phyloP scores from a whole-genome alignment of 768 basidiomycete genomes.

The Mycena polygramma region DNA sequence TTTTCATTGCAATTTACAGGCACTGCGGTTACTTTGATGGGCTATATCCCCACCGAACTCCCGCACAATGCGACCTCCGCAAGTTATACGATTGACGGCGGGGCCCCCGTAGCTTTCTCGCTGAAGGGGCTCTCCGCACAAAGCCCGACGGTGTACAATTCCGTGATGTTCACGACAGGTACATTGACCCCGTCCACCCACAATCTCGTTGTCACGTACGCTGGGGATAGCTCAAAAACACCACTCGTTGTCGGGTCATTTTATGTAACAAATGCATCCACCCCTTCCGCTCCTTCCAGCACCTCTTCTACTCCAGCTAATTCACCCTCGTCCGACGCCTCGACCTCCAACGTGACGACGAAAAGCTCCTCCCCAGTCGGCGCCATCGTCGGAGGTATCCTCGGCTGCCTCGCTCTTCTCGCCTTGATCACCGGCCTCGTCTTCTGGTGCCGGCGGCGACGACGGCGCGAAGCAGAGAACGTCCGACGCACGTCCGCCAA shows the following conservation, averaged over 20 bases:
- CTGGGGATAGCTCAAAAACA: constrained; percentile 37
- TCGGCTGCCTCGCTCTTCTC: constrained; percentile 31
- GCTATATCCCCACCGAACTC: constrained; percentile 42
- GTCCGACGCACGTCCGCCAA: constrained; percentile 11
- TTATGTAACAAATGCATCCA: constrained; percentile 35
- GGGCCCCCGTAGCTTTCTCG: constrained; percentile 30
- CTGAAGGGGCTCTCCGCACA: constrained; percentile 35
- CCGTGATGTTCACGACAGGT: constrained; percentile 40
- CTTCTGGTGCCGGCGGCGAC: constrained; percentile 33
- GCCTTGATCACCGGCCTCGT: constrained; percentile 23
- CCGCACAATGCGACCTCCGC: constrained; percentile 40
- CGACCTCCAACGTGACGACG: background rate
- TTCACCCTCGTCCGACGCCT: constrained; percentile 5
- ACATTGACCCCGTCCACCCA: constrained; percentile 38
- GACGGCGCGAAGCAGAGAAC: background rate
- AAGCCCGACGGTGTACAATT: constrained; percentile 36
- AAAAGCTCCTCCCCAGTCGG: constrained; percentile 28
- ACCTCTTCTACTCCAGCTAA: background rate
- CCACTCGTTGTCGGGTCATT: constrained; percentile 43
- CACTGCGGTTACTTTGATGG: constrained; percentile 42
- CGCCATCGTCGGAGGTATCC: constrained; percentile 39
- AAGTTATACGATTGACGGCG: constrained; percentile 46
- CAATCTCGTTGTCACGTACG: constrained; percentile 41
- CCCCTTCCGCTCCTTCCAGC: constrained; percentile 28
- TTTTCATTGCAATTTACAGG: constrained; percentile 36